phyloP scores from a whole-genome alignment of 148 eudicot genomes.

The Nyssa sinensis region DNA sequence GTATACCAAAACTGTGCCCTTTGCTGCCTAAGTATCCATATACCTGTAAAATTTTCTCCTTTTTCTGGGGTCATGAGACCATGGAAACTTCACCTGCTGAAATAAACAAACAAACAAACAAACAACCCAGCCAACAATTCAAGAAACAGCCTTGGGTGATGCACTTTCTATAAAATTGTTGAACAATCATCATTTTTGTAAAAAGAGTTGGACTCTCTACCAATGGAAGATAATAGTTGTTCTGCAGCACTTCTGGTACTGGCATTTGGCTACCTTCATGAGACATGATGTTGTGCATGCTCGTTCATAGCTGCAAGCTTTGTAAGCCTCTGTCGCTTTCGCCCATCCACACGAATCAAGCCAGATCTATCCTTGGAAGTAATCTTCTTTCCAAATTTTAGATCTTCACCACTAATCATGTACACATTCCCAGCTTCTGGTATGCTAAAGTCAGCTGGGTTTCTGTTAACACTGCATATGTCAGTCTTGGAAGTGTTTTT shows the following conservation, averaged over 20 bases:
- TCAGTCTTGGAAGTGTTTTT: conserved; percentile 15
- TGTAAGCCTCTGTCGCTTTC: conserved; percentile 24
- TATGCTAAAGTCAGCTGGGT: conserved; percentile 73
- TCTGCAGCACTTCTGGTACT: background rate
- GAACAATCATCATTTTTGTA: background rate
- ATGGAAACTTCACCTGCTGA: conserved; percentile 11
- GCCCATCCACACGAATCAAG: conserved; percentile 17
- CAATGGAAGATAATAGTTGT: background rate
- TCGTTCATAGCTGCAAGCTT: conserved; percentile 15
- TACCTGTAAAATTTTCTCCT: background rate
- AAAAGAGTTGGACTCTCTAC: background rate
- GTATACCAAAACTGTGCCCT: background rate
- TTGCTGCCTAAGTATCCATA: conserved; percentile 8
- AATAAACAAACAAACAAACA: background rate
- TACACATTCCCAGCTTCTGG: conserved; percentile 35
- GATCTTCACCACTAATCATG: conserved; percentile 46
- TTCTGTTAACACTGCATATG: conserved; percentile 49
- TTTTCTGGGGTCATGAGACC: background rate
- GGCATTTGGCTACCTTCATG: background rate
- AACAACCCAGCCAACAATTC: conserved; percentile 7
- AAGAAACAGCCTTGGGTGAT: background rate
- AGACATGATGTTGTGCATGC: background rate
- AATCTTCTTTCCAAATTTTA: conserved; percentile 27
- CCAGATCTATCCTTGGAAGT: conserved; percentile 15
- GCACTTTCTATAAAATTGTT: background rate